Base-by-base conservation (phyloP, 192 early-diverging fungal species). In the Backusella westeae region DNA sequence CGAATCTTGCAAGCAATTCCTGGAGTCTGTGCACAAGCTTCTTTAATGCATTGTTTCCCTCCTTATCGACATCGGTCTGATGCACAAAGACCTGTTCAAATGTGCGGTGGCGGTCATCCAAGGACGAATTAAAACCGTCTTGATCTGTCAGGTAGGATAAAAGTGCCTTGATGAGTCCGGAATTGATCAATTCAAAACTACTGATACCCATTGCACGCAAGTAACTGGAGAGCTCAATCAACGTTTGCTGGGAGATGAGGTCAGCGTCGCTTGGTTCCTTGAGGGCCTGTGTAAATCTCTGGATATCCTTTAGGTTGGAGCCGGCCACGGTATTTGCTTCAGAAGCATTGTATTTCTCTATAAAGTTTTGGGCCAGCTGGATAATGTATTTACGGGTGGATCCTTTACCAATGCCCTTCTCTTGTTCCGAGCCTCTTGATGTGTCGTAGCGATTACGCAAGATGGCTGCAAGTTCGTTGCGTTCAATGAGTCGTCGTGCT, bases 101-200 rank as follows among this genome's bases (percentile, higher is more conserved):
- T 4, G 79, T 76, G 2, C 59, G 71, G 19, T 80, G 76, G n/a
- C 77, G 76, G 39, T 65, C 46, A 17, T 49, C 10, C 10, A 66
- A 29, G 29, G 70, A 34, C 4, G 52, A 34, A 15, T 34, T 21
- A 8, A 53, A 17, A 15, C 29, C 70, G 49, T 49, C 34, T 34
- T 66, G 32, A 19, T 71, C 36, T 23, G 76, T 82, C 42, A 93
- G 71, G 75, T 88, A 92, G 6, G 59, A 65, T 32, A 90, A 71
- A n/a, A 95, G 65, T 21, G 84, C 83, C 6, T 86, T 85, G 17
- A 95, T 80, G 67, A 97, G 72, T 9, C 93, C 93, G 73, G 91
- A 95, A 71, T 90, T 91, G 71, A 91, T 80, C 32, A 96, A 83
- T 76, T 96, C 96, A 80, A 92, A 94, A 6, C 90, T 90, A 12